Conservation (phyloP, 2,329 filamentous ascomycete genomes). For the Fusarium transvaalense region DNA sequence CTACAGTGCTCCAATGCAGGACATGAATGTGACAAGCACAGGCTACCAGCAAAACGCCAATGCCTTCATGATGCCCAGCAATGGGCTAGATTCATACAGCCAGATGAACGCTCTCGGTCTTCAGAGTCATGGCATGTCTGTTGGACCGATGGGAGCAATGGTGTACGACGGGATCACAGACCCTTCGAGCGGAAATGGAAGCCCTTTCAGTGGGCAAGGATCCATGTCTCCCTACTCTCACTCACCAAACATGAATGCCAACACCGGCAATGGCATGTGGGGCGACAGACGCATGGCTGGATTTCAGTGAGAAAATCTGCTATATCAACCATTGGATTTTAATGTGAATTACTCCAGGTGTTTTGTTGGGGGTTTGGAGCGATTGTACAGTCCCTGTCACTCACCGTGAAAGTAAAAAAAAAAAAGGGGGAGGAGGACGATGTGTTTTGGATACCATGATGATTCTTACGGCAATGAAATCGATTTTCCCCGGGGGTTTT, state of each 20-base stretch:
- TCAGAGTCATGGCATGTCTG: constrained; percentile 45
- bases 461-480: constrained; percentile 35
- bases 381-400: not conserved
- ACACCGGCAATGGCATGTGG: constrained; percentile 38
- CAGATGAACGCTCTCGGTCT: constrained; percentile 52
- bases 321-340: not conserved
- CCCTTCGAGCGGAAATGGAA: constrained; percentile 52
- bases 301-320: constrained; percentile 19
- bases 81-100: constrained; percentile 51
- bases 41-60: constrained; percentile 43
- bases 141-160: constrained; percentile 51
- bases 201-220: constrained; percentile 55
- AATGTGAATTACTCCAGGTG: constrained; percentile 7
- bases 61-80: constrained; percentile 47
- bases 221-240: constrained; percentile 53
- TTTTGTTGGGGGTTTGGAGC: not conserved
- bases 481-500: constrained; percentile 1
- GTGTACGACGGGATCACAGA: constrained; percentile 51
- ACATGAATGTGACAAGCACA: constrained; percentile 43
- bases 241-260: constrained; percentile 51
- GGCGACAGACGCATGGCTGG: constrained; percentile 37
- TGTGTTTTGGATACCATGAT: constrained; percentile 40
- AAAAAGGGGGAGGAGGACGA: constrained; percentile 12
- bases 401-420: constrained; percentile 19
- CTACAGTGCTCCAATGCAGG: constrained; percentile 46